These are phyloP conservation scores for Detonula confervacea DNA, from an alignment of 352 stramenopile genomes.

Conservation along the genomic window DNA sequence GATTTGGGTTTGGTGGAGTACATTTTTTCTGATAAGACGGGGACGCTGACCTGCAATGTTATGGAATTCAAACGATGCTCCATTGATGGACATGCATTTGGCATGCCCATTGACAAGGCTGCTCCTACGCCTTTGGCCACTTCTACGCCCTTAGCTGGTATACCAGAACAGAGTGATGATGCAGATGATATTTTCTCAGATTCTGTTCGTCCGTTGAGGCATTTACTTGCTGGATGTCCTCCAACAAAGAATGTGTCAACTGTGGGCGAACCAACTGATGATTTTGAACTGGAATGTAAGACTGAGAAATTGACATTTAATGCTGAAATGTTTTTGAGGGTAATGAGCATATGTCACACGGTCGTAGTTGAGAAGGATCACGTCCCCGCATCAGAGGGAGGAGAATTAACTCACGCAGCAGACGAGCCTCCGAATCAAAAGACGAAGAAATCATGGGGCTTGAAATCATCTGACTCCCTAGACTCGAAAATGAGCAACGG, in stretches of 20 bases:
- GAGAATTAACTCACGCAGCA: background rate
- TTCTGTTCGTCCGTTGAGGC: slow-evolving; percentile 68
- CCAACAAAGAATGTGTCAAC: background rate
- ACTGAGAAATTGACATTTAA: slow-evolving; percentile 76
- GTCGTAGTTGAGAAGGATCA: slow-evolving; percentile 95
- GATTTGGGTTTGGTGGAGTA: slow-evolving; percentile 95
- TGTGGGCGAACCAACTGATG: slow-evolving; percentile 15
- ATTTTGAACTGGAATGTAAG: background rate
- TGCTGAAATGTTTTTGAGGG: slow-evolving; percentile 87
- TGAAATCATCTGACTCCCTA: slow-evolving; percentile 6
- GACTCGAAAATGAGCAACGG: slow-evolving; percentile 23
- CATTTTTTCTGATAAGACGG: slow-evolving; percentile 99
- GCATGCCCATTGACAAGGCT: slow-evolving; percentile 83
- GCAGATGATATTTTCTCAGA: slow-evolving; percentile 29
- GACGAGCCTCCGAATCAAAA: too few relatives aligned
- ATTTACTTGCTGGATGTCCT: slow-evolving; percentile 63
- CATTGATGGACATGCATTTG: slow-evolving; percentile 92
- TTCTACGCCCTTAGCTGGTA: too few relatives aligned
- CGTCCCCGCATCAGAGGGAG: slow-evolving; percentile 29
- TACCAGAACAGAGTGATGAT: background rate
- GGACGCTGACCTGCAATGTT: slow-evolving; percentile 99
- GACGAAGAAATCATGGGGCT: slow-evolving; percentile 7
- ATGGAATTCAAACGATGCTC: slow-evolving; percentile 98
- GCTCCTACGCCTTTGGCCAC: slow-evolving; percentile 41
- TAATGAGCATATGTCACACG: slow-evolving; percentile 91